Base-by-base conservation (phyloP, 192 early-diverging fungal species). In the Coemansia sp. region DNA sequence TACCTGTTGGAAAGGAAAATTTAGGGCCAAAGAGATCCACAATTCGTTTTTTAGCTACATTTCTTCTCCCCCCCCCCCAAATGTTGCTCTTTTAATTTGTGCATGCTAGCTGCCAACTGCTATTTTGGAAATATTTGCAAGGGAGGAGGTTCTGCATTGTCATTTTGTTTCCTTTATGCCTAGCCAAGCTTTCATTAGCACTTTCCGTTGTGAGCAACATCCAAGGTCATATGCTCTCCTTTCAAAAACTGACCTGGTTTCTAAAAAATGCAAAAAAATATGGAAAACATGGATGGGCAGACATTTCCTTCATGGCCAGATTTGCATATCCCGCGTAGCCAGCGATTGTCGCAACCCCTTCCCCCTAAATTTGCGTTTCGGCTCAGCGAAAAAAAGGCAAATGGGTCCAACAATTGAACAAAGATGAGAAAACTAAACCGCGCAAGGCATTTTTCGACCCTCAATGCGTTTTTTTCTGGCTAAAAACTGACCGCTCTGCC, bases 11-110 rank as follows among this genome's bases (percentile, higher is more conserved):
- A 23, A 49, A 49, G 20, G 20, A 21, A 49, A 20, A 8, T 18
- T 21, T 18, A 20, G 5, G 46, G 20, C 18, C 14, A 49, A 23
- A 23, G 20, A 18, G 2, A 30, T 2, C 1, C 30, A 30, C 30
- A 30, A 30, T 30, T 30, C 30, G 30, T 30, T 30, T 30, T 30
- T 30, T 48, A 4, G 38, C 38, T 4, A 38, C n/a, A n/a, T n/a
- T 48, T 48, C n/a, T 48, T 48, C 18, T 48, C 18, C 46, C 18
- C n/a, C 6, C 6, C 46, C 6, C 18, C 20, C 20, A 8, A 18
- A n/a, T 5, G 39, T 41, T 41, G 12, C 39, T 11, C 39, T 51
- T 56, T 51, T 56, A 56, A 56, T 56, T 56, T 56, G 55, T 11
- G 55, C 53, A 56, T 56, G 53, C 53, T 26, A 56, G 10, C 53